Base-by-base conservation (phyloP, 2,329 filamentous ascomycete species). In the Beauveria pseudobassiana region DNA sequence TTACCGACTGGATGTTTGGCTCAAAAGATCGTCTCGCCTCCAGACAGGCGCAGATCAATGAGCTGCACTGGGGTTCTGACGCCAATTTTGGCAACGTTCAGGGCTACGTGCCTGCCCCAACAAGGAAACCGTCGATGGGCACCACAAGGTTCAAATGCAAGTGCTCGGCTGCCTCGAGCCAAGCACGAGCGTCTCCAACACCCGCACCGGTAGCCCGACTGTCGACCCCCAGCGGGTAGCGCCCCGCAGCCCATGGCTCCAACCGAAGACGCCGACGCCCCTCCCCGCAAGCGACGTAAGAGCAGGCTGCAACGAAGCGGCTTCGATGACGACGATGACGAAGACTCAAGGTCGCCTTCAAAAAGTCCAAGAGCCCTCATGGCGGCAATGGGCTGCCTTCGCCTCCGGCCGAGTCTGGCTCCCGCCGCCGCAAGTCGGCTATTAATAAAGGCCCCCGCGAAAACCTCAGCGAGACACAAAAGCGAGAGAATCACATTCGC, bases 401-500 rank as follows among this genome's bases (percentile, higher is more conserved):
- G 65, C 76, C 67, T 49, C 70, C 68, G 62, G 75, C 71, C 4
- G 73, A 72, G 26, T 71, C 68, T 57, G 73, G 70, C 64, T 73
- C 73, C 16, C 82, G 82, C 68, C 76, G 82, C 54, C 77, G 81
- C 42, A 85, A 83, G 67, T 83, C 82, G 1, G 72, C 70, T 7
- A 71, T 68, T 5, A 65, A 73, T 20, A 87, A 86, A 67, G 62
- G 76, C 2, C 70, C 79, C 3, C 76, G 88, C 28, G 88, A 87
- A 70, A 96, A 96, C 67, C 85, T 95, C 4, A 84, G 86, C 0
- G 89, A 93, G 66, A 87, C 89, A 63, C 89, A 95, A 73, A 95
- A 93, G 74, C 82, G 90, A 51, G 87, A 87, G 69, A 96, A 96
- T 67, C 91, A 96, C 70, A 95, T 96, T 65, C 81, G 87, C 58